Evolutionary conservation across 352 stramenopile species (phyloP), one percentile per base, ranked within the genome.

Genomic region (Phytophthora tentaculata): DNA sequence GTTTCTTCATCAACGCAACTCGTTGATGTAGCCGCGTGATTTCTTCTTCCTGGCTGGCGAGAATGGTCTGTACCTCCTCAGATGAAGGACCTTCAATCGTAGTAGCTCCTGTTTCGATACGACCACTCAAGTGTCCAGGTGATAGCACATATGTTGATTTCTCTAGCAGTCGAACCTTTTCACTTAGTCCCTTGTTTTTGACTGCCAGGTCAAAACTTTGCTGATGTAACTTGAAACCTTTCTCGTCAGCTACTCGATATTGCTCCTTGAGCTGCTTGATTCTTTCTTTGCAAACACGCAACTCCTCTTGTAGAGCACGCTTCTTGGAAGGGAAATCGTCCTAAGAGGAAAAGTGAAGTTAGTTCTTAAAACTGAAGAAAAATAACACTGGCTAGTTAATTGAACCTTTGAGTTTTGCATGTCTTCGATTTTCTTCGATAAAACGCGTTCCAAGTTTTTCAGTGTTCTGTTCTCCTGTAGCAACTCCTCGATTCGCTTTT

Each of bases 11-110:
- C 16, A 92, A 45, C 0, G 76, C 61, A 3, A 92, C 71, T 16
- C 80, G 76, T n/a, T 90, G 81, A 22, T 87, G 77, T 2, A 94
- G 66, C 24, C 81, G 73, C 12, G 76, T 86, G 56, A 91, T 86
- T 52, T 85, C 81, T 51, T 88, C 71, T 72, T 93, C 83, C 56
- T 90, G 81, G 16, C 68, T 89, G 5, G 79, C 72, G 28, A 92
- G 82, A 26, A 88, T 79, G 8, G 69, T 47, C 32, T 88, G 74
- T 0, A 75, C 47, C 14, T 88, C 79, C 8, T 80, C 50, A 0
- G 28, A 20, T 14, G 49, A 51, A n/a, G 58, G 56, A 24, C 51
- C 57, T 39, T 65, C 32, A 6, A 68, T 45, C 50, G 50, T 8
- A n/a, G n/a, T n/a, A 13, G 29, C 5, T 37, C 26, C 61, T 22